Evolutionary conservation across 768 basidiomycete species (phyloP).

Genomic region (Hygrocybe punicea): DNA sequence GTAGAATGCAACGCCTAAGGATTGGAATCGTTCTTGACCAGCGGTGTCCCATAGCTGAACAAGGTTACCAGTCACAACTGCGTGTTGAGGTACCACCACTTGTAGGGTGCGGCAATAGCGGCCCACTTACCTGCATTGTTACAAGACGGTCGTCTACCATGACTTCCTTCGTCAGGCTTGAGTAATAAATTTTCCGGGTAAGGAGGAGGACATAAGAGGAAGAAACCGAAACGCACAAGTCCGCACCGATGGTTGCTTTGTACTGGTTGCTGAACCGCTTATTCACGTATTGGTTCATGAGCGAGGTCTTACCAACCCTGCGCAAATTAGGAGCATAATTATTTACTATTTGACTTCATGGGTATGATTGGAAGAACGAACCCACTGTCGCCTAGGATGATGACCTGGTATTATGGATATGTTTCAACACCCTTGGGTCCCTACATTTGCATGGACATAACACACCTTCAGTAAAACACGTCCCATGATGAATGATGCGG

Average conservation of each 20-base stretch:
- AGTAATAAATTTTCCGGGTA: conserved; percentile 20
- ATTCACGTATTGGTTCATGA: conserved; percentile 99
- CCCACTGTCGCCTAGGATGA: conserved; percentile 98
- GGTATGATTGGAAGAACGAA: conserved; percentile 40
- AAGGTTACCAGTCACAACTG: conserved; percentile 6
- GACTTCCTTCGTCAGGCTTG: conserved; percentile 93
- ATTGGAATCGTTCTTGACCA: conserved; percentile 99
- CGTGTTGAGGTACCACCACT: no score
- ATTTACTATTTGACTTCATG: not conserved
- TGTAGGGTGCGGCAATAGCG: not conserved
- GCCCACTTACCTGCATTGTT: conserved; percentile 83
- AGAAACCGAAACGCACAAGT: conserved; percentile 65
- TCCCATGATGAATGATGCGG: conserved; percentile 53
- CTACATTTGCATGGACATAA: not conserved
- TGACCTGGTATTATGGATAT: conserved; percentile 59
- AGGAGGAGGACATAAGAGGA: conserved; percentile 3
- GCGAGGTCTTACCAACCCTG: conserved; percentile 97
- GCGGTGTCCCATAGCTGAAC: conserved; percentile 96
- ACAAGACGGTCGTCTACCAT: conserved; percentile 98
- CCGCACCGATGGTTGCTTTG: conserved; percentile 97
- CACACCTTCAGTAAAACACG: conserved; percentile 81
- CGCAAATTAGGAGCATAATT: conserved; percentile 16
- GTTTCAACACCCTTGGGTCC: conserved; percentile 2
- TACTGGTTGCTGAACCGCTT: conserved; percentile 99
- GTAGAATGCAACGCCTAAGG: conserved; percentile 97